Evolutionary conservation across 2,329 filamentous ascomycete genomes (phyloP).

Genomic region (Delphinella strobiligena): DNA sequence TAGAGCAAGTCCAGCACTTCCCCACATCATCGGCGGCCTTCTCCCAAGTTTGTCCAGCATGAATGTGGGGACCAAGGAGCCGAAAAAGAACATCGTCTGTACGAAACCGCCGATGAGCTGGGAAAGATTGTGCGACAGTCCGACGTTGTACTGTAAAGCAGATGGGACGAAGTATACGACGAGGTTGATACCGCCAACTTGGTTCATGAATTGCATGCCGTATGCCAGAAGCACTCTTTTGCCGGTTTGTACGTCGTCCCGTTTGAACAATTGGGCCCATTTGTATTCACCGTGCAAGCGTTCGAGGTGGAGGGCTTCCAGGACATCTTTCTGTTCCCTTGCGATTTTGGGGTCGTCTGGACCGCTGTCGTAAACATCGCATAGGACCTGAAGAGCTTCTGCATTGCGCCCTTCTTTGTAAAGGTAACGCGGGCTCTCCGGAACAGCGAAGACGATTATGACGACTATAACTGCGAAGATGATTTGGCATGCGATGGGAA

Average conservation of each 20-base stretch:
- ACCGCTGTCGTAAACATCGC: constrained; percentile 20
- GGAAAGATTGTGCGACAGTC: constrained; percentile 30
- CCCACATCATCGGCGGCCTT: constrained; percentile 23
- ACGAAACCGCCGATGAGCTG: constrained; percentile 36
- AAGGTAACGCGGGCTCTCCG: constrained; percentile 28
- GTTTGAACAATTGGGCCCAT: constrained; percentile 27
- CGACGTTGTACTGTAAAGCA: constrained; percentile 36
- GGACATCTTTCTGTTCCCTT: constrained; percentile 22
- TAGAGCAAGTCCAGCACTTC: constrained; percentile 20
- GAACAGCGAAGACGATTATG: constrained; percentile 26
- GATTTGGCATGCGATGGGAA: constrained; percentile 35
- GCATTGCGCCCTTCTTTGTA: constrained; percentile 20
- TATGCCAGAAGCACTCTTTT: constrained; percentile 27
- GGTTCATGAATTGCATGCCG: constrained; percentile 29
- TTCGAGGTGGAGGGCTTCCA: constrained; percentile 25
- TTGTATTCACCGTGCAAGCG: constrained; percentile 25
- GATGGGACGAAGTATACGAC: constrained; percentile 33
- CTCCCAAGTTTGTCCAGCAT: constrained; percentile 30
- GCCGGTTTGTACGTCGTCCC: constrained; percentile 28
- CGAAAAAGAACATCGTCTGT: constrained; percentile 30
- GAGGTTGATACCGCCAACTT: constrained; percentile 27
- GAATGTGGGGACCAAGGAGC: constrained; percentile 34
- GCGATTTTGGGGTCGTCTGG: constrained; percentile 17
- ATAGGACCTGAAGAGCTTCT: constrained; percentile 21
- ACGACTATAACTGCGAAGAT: constrained; percentile 30